Evolutionary conservation across 176 grass and related monocot species (phyloP).

Genomic region (Metroxylon sagu): DNA sequence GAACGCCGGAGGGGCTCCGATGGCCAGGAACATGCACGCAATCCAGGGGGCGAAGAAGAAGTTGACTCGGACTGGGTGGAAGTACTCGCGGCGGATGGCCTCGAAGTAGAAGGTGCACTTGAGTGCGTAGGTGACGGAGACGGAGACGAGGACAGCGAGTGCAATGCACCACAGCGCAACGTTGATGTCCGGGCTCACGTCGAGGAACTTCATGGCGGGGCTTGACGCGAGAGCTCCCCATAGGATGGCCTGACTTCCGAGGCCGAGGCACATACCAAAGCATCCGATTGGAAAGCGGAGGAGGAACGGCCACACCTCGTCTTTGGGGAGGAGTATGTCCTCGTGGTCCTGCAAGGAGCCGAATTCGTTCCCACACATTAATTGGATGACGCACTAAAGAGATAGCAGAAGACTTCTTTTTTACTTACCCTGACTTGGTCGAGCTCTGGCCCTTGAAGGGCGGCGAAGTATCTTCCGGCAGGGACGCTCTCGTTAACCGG

Average conservation of each 20-base stretch:
- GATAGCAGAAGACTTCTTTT: neutral
- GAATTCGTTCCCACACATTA: neutral
- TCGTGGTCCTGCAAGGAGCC: constrained; percentile 44
- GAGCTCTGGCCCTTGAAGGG: constrained; percentile 87
- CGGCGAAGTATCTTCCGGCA: constrained; percentile 88
- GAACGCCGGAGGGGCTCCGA: constrained; percentile 48
- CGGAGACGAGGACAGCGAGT: constrained; percentile 33
- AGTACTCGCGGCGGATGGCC: constrained; percentile 95
- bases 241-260: constrained; percentile 82
- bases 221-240: constrained; percentile 73
- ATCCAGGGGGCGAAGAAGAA: constrained; percentile 97
- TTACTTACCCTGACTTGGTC: constrained; percentile 83
- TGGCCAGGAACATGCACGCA: constrained; percentile 90
- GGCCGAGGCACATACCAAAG: constrained; percentile 87
- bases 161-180: constrained; percentile 68
- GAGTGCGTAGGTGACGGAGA: constrained; percentile 62
- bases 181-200: constrained; percentile 61
- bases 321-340: constrained; percentile 82
- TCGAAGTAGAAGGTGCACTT: constrained; percentile 99
- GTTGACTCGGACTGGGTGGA: constrained; percentile 91
- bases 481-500: constrained; percentile 77
- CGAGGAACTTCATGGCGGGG: constrained; percentile 65
- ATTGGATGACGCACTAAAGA: no score
- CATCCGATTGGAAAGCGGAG: constrained; percentile 89
- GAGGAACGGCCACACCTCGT: constrained; percentile 96